Percentiles rank a stretch among this genome's conserved stretches.
phyloP scores from a whole-genome alignment of 2,329 filamentous ascomycete genomes.

The Aureobasidium sp. region DNA sequence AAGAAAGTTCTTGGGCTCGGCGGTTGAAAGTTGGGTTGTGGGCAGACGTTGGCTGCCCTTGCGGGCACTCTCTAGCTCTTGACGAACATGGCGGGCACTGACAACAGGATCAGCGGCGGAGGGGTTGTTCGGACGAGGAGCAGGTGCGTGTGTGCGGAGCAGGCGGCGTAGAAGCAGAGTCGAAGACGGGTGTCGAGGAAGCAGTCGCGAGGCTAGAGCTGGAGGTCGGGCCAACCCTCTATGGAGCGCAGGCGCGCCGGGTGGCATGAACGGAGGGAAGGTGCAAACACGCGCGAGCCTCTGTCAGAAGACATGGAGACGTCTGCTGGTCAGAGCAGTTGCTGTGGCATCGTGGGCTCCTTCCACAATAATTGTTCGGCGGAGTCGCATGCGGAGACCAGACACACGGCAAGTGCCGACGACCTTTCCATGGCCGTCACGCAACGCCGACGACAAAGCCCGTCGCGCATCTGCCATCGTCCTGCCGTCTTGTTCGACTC shows the following conservation, averaged over 20 bases:
- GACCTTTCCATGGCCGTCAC: not conserved
- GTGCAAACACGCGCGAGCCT: constrained; percentile 18
- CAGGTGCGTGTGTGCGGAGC: not conserved
- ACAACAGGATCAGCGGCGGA: not conserved
- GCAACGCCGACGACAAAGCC: not conserved
- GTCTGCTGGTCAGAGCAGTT: constrained; percentile 8
- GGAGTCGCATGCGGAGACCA: not conserved
- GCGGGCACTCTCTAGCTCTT: constrained; percentile 1
- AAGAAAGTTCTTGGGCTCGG: constrained; percentile 7
- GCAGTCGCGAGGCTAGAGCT: constrained; percentile 24
- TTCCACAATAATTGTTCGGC: not conserved
- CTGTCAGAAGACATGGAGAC: constrained; percentile 29
- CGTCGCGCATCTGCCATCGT: not conserved
- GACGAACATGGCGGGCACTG: constrained; percentile 3
- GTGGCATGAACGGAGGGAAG: constrained; percentile 34
- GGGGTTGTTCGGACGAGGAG: not conserved
- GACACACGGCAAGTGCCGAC: not conserved
- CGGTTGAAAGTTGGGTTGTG: not conserved
- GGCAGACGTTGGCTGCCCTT: not conserved
- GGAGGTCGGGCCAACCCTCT: constrained; percentile 41
- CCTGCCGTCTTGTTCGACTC: not conserved
- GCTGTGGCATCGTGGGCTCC: not conserved
- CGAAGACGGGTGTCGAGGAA: not conserved
- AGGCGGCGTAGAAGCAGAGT: not conserved
- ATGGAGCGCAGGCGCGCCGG: constrained; percentile 31